Evolutionary conservation across 1,284 basidiomycete species (phyloP), one percentile per base, ranked within the genome.

Genomic region (Hypsizygus ulmarius): DNA sequence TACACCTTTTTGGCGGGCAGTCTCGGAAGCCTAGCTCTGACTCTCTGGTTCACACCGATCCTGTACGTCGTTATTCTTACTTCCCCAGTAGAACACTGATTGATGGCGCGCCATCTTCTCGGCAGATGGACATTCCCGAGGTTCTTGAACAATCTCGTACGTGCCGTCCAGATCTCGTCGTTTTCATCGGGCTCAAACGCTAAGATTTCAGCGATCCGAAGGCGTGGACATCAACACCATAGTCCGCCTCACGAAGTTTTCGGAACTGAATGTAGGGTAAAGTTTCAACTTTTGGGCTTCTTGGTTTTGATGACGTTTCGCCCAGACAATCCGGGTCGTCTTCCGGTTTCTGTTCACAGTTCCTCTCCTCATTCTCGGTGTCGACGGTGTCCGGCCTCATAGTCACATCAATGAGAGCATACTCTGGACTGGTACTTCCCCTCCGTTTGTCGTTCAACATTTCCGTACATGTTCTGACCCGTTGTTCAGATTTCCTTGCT

Each of bases 181-280:
- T 34, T 47, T 2, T 40, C 16, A 27, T 49, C 14, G 35, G 30
- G 14, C 3, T 16, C 3, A 45, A 15, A 14, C 32, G n/a, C 25
- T 16, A 29, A 21, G 28, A 10, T 10, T 16, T 10, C 47, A 79
- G 77, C 73, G 77, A 64, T 64, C 59, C 37, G 77, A 82, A 58
- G 75, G 77, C 3, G 82, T 87, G 8, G 87, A 90, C 43, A 71
- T 57, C 14, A 67, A 59, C 27, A 86, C 84, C 2, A 72, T 90
- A 39, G 73, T 87, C 32, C 78, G 86, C 15, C 65, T 90, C 38
- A 84, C 82, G 12, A 88, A 84, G 53, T 90, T 87, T 61, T 83
- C 86, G 36, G 87, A 90, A 59, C 64, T 90, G 38, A 90, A 90
- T 55, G 87, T 90, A 55, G 33, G 83, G 18, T 38, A 12, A 15